Conservation (phyloP, 495 filamentous ascomycete genomes). For the Astrothelium subdiscretum region DNA sequence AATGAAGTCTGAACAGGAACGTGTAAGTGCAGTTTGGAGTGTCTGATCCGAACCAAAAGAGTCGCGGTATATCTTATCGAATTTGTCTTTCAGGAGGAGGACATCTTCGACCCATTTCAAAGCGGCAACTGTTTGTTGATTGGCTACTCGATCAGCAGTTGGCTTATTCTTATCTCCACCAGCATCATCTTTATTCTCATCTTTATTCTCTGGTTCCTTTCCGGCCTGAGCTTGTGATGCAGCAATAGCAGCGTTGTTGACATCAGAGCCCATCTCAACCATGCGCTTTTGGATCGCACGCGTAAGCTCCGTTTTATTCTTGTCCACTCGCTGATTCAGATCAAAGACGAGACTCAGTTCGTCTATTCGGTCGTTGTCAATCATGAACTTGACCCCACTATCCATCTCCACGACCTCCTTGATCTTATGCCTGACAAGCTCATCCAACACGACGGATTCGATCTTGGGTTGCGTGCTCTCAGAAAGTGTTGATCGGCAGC, state of each 20-base stretch:
- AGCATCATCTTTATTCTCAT: slow-evolving; percentile 17
- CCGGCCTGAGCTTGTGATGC: slow-evolving; percentile 20
- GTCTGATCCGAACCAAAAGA: slow-evolving; percentile 66
- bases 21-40: slow-evolving; percentile 68
- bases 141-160: slow-evolving; percentile 34
- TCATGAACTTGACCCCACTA: slow-evolving; percentile 78
- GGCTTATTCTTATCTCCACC: slow-evolving; percentile 23
- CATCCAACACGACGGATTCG: slow-evolving; percentile 60
- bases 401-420: slow-evolving; percentile 75
- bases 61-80: slow-evolving; percentile 59
- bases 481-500: slow-evolving; percentile 69
- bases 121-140: slow-evolving; percentile 63
- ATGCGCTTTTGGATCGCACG: slow-evolving; percentile 61
- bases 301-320: slow-evolving; percentile 58
- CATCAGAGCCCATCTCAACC: slow-evolving; percentile 64
- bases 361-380: slow-evolving; percentile 72
- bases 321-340: slow-evolving; percentile 67
- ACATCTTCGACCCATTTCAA: slow-evolving; percentile 96
- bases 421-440: slow-evolving; percentile 65
- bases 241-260: slow-evolving; percentile 54
- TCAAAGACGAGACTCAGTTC: slow-evolving; percentile 68
- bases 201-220: slow-evolving; percentile 15
- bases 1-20: slow-evolving; percentile 82
- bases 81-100: slow-evolving; percentile 77
- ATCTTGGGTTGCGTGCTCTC: slow-evolving; percentile 61